These are phyloP conservation scores for Ustilago curta DNA, from an alignment of 1,284 basidiomycete genomes.

Conservation along the genomic window DNA sequence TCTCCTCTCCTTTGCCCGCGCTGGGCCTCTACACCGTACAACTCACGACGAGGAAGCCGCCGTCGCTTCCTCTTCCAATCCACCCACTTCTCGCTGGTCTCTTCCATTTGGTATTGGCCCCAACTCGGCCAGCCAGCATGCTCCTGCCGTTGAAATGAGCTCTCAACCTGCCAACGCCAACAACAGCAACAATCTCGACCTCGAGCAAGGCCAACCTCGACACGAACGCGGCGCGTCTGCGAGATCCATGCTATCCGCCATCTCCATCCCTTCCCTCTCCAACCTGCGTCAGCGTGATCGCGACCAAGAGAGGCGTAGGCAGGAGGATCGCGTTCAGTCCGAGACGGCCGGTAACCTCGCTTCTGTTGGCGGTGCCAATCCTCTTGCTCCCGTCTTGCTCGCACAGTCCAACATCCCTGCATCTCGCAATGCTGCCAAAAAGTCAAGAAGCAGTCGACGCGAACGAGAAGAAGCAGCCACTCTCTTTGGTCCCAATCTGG, in stretches of 20 bases:
- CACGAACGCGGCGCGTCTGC: constrained; percentile 44
- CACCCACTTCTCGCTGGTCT: constrained; percentile 16
- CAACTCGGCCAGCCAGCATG: constrained; percentile 9
- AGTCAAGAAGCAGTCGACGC: constrained; percentile 37
- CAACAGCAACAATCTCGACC: constrained; percentile 17
- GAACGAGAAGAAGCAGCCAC: constrained; percentile 61
- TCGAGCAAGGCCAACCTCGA: constrained; percentile 24
- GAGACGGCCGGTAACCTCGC: neutral
- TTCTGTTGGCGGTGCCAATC: constrained; percentile 14
- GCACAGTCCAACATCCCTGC: constrained; percentile 5
- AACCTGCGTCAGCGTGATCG: constrained; percentile 49
- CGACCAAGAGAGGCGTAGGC: constrained; percentile 40
- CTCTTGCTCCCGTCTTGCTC: constrained; percentile 23
- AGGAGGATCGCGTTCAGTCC: constrained; percentile 21
- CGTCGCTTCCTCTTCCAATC: constrained; percentile 10
- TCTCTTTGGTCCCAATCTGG: constrained; percentile 61
- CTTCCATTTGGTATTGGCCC: constrained; percentile 21
- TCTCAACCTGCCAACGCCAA: constrained; percentile 6
- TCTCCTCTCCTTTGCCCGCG: constrained; percentile 30
- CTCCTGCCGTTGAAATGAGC: constrained; percentile 26
- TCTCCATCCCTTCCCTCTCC: constrained; percentile 39
- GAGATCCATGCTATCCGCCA: constrained; percentile 47
- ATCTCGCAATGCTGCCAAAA: constrained; percentile 22
- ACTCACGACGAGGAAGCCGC: constrained; percentile 30
- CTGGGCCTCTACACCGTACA: constrained; percentile 20